These are phyloP conservation scores for Zalaria sp. DNA, from an alignment of 2,329 filamentous ascomycete species.

Conservation along the genomic window DNA sequence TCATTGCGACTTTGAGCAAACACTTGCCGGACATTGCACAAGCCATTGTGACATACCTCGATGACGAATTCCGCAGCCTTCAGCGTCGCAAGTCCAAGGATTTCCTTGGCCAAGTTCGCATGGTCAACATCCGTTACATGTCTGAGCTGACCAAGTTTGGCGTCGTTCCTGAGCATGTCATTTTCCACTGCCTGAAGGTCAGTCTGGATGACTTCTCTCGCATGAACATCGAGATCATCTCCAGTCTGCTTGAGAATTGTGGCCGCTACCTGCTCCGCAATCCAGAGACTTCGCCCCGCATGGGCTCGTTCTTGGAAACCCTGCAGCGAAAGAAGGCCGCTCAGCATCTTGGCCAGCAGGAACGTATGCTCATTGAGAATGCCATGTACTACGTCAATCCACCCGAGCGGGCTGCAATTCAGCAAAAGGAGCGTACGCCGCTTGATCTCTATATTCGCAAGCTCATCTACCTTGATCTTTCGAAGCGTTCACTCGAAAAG, in stretches of 20 bases:
- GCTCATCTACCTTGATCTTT: slow-evolving; percentile 85
- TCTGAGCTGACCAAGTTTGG: slow-evolving; percentile 97
- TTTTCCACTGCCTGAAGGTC: slow-evolving; percentile 97
- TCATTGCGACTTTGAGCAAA: slow-evolving; percentile 83
- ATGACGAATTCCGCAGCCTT: slow-evolving; percentile 91
- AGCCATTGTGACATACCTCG: slow-evolving; percentile 78
- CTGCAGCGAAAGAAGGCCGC: slow-evolving; percentile 91
- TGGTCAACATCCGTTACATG: slow-evolving; percentile 92
- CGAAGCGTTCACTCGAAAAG: slow-evolving; percentile 85
- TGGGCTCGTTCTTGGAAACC: slow-evolving; percentile 88
- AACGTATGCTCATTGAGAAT: slow-evolving; percentile 97
- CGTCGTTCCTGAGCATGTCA: slow-evolving; percentile 93
- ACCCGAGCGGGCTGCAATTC: slow-evolving; percentile 80
- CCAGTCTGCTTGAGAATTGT: slow-evolving; percentile 90
- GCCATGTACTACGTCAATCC: slow-evolving; percentile 97
- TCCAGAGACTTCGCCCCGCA: slow-evolving; percentile 80
- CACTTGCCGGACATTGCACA: slow-evolving; percentile 94
- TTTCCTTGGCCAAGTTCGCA: slow-evolving; percentile 83
- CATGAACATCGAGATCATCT: slow-evolving; percentile 99
- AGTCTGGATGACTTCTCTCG: slow-evolving; percentile 94
- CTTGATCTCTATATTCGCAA: slow-evolving; percentile 89
- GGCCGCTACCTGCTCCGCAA: slow-evolving; percentile 87
- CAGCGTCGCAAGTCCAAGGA: slow-evolving; percentile 97
- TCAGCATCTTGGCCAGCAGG: slow-evolving; percentile 87
- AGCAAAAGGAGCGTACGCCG: slow-evolving; percentile 90